Conservation (phyloP, 768 basidiomycete species). For the Pulveroboletus sp. region DNA sequence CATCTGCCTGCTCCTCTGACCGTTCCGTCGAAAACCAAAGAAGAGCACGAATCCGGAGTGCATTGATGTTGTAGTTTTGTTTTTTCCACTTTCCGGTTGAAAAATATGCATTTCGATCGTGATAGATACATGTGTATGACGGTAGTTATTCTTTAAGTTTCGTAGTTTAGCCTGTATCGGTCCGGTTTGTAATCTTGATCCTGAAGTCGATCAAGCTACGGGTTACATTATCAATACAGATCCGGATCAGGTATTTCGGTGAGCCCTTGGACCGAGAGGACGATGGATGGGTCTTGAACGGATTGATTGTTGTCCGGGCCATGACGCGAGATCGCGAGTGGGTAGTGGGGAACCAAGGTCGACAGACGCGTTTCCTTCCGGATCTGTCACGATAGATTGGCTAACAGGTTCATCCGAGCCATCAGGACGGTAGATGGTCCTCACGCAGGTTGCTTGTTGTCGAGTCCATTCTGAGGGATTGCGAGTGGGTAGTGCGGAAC, state of each 20-base stretch:
- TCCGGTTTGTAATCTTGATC: neutral
- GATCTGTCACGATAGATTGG: too few relatives aligned
- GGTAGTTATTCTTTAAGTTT: neutral
- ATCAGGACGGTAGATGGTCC: neutral
- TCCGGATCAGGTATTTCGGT: neutral
- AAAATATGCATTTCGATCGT: neutral
- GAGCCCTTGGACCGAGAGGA: neutral
- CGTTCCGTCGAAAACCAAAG: neutral
- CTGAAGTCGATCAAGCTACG: neutral
- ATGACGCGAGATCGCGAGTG: too few relatives aligned
- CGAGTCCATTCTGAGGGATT: too few relatives aligned
- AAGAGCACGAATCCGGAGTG: neutral
- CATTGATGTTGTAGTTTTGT: neutral
- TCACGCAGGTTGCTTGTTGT: neutral
- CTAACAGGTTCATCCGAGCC: too few relatives aligned
- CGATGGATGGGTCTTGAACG: neutral
- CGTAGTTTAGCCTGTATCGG: neutral
- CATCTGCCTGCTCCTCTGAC: conserved; percentile 7
- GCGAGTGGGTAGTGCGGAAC: too few relatives aligned
- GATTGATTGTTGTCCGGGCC: neutral
- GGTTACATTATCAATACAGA: too few relatives aligned
- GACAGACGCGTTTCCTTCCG: too few relatives aligned
- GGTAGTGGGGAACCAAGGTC: too few relatives aligned
- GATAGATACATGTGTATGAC: neutral
- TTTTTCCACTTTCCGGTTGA: neutral